Conservation (phyloP, 2,329 filamentous ascomycete genomes). For the Trichoderma pleuroti region DNA sequence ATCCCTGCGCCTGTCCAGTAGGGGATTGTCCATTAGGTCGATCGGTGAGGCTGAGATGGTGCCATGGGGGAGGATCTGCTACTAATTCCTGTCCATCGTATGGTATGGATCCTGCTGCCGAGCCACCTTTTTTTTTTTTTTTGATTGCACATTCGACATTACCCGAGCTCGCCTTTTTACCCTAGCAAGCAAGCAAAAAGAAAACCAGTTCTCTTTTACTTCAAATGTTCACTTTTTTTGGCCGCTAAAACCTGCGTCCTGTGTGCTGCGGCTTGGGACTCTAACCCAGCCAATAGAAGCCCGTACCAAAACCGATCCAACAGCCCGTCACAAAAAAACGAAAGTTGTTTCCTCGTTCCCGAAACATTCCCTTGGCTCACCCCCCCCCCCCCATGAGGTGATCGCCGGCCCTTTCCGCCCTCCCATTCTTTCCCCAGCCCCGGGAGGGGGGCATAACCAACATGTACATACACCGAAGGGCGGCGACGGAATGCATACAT, state of each 20-base stretch:
- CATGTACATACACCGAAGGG: not conserved
- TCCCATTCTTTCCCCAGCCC: not conserved
- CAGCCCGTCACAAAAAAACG: not conserved
- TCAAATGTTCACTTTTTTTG: not conserved
- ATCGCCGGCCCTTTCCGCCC: not conserved
- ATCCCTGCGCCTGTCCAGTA: not conserved
- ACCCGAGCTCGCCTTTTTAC: not conserved
- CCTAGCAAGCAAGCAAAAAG: not conserved
- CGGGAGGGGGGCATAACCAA: too few relatives aligned
- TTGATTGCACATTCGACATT: not conserved
- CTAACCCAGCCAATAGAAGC: not conserved
- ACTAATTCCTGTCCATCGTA: not conserved
- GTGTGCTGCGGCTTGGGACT: not conserved
- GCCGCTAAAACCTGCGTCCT: not conserved
- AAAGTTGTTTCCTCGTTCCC: not conserved
- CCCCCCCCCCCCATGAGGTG: not conserved
- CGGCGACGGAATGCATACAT: not conserved
- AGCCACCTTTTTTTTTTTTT: not conserved
- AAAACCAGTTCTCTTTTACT: not conserved
- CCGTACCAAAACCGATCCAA: not conserved
- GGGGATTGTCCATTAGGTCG: not conserved
- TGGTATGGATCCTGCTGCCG: not conserved
- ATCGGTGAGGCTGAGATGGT: conserved; percentile 8
- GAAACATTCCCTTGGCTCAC: not conserved
- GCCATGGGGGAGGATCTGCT: not conserved